phyloP scores from a whole-genome alignment of 306 rosid genomes.

The Glycine latifolia region DNA sequence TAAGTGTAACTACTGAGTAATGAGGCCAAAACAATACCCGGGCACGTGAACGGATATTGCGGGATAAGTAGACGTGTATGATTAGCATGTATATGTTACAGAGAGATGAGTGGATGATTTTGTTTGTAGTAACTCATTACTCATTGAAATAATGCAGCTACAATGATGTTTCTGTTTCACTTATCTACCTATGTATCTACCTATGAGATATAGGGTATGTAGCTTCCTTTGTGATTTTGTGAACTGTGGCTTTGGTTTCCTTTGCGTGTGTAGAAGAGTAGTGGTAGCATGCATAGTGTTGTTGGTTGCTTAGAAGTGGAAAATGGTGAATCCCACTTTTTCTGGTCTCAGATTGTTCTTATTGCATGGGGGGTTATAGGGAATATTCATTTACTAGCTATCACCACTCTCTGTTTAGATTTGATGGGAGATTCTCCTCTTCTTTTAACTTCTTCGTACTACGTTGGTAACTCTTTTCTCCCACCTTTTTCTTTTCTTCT shows the following conservation, averaged over 20 bases:
- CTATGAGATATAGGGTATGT: background rate
- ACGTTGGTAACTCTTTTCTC: slow-evolving; percentile 27
- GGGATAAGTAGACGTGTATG: slow-evolving; percentile 57
- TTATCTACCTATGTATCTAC: background rate
- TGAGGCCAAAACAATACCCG: slow-evolving; percentile 28
- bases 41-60: slow-evolving; percentile 72
- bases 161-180: background rate
- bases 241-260: slow-evolving; percentile 3
- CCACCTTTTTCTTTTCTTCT: background rate
- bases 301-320: slow-evolving; percentile 40
- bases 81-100: slow-evolving; percentile 12
- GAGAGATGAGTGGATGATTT: slow-evolving; percentile 12
- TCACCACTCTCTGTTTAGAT: slow-evolving; percentile 39
- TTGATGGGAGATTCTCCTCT: slow-evolving; percentile 49
- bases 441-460: slow-evolving; percentile 40
- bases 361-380: slow-evolving; percentile 46
- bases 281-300: slow-evolving; percentile 2
- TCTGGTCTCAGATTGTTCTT: slow-evolving; percentile 43
- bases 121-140: slow-evolving; percentile 39
- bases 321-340: slow-evolving; percentile 46
- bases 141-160: slow-evolving; percentile 34
- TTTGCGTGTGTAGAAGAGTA: slow-evolving; percentile 14
- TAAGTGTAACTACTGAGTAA: background rate
- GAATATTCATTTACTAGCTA: slow-evolving; percentile 42
- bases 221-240: background rate